Evolutionary conservation across 1,139 yeast genomes (phyloP), one percentile per base, ranked within the genome.

Genomic region (Suhomyces bribrorum): DNA sequence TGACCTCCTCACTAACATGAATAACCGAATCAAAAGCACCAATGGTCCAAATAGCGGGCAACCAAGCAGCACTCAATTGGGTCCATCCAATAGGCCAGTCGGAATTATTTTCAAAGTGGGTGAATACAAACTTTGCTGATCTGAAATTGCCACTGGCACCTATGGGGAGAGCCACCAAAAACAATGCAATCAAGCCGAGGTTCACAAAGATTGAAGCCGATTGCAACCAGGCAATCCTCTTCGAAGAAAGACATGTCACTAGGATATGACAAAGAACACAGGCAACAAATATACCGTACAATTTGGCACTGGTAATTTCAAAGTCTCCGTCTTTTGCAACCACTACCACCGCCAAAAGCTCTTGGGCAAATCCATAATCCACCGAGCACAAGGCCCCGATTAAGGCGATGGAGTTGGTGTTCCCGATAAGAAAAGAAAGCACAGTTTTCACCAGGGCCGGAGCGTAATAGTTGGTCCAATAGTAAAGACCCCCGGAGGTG

Each of bases 1-100:
- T 66, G 17, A 86, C 85, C 55, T 84, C 90, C 57, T 84, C 92
- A 18, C 82, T 72, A 75, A 82, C 77, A 58, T 83, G 90, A 34
- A 83, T 80, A 48, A 84, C 81, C 5, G 85, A 77, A 56, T 83
- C 90, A 53, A 81, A 83, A 0, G 86, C 81, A 46, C 82, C 81
- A 50, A 79, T 78, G 12, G 81, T 76, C 84, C 84, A 79, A 36
- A 77, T 76, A 1, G 85, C 82, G 2, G 86, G 81, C 73, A 81
- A 73, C 74, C 83, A 75, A 13, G 81, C 69, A 34, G 54, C 37
- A 46, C 46, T 43, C 15, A 51, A 29, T 31, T 50, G 57, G 7
- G 80, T 73, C 84, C 86, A 83, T 9, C 87, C 89, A 16, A 64
- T 59, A 5, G 79, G 70, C 84, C 88, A 85, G 28, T 67, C 73